Evolutionary conservation across 345 rosid species (phyloP), one percentile per base, ranked within the genome.

Genomic region (Eucalyptus tenuipes): DNA sequence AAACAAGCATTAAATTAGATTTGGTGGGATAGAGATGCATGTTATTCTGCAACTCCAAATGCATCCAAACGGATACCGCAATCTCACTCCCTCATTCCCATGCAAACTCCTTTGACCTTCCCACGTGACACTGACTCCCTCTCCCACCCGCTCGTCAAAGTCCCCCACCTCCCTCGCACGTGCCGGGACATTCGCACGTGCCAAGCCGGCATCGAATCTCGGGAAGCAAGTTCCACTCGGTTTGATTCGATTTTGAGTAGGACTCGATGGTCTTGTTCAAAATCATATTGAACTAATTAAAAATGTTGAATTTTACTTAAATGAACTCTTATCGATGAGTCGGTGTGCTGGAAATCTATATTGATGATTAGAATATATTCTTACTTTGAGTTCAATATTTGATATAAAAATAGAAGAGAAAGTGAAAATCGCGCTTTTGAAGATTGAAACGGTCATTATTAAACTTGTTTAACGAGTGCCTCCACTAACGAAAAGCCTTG

Each of bases 271-370:
- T 13, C 25, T 37, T 75, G 22, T 2, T 5, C 14, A 75, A 37
- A 75, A 75, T 20, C 47, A 11, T 2, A 40, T 40, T 22, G 0
- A 1, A 71, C 66, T 71, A 5, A 37, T 6, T 0, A 37, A 71
- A 17, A 4, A 2, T 16, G 5, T 6, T 7, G 4, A 42, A 20
- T 5, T 13, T 37, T 1, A 37, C 47, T 44, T 0, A 6, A 18
- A 5, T 18, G 4, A 20, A 37, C 0, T 5, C 3, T 5, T 1
- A 1, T 8, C 24, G 44, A 33, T 10, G 7, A 17, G 13, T 5
- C 2, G 14, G 25, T 22, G 44, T 52, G 24, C 9, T 52, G 4
- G 4, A 52, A 52, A 52, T 0, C 10, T 52, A 52, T 52, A 52
- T 52, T 7, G 57, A 52, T 0, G 7, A 24, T 1, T 52, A 52